Conservation (phyloP, 305 asterid genomes). For the Solanum chacoense region DNA sequence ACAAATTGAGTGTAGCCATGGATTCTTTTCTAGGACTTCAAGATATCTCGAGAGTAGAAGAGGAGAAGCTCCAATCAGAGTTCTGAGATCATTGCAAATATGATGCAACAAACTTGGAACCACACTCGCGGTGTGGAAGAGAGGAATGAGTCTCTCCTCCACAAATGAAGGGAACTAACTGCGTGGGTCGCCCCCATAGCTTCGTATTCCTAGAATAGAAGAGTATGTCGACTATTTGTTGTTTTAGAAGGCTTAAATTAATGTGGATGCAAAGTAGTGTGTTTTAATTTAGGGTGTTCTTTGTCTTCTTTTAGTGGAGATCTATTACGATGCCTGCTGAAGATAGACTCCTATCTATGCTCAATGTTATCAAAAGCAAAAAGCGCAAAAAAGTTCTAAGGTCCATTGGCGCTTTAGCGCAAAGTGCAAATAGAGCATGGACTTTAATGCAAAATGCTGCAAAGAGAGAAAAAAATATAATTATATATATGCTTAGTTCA, state of each 20-base stretch:
- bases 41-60: background rate
- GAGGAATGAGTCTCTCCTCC: background rate
- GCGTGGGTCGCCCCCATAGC: background rate
- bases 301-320: background rate
- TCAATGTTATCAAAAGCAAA: background rate
- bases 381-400: background rate
- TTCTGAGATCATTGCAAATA: background rate
- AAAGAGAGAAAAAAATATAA: background rate
- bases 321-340: background rate
- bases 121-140: background rate
- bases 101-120: background rate
- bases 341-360: background rate
- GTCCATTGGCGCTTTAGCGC: background rate
- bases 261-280: background rate
- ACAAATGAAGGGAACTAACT: background rate
- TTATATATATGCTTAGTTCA: background rate
- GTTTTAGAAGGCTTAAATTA: background rate
- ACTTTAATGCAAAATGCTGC: background rate
- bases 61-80: background rate
- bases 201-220: background rate
- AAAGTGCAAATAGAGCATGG: background rate
- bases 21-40: background rate
- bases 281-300: background rate
- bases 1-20: background rate
- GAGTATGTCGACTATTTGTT: background rate